Evolutionary conservation across 352 stramenopile species (phyloP), one percentile per base, ranked within the genome.

Genomic region (Globisporangium okanoganense): DNA sequence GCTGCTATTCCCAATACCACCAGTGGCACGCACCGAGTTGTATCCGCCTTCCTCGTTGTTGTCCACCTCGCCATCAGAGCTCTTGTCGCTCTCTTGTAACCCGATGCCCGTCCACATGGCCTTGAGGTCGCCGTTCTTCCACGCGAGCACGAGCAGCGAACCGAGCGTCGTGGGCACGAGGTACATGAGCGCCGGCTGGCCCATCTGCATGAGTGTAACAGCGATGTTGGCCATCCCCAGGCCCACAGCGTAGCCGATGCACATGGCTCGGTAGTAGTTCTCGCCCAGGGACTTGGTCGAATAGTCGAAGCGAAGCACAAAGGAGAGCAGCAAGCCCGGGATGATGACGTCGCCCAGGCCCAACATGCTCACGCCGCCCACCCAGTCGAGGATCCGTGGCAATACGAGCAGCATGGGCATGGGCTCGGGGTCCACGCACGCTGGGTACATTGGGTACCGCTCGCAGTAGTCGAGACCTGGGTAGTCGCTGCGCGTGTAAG

Each of bases 311-410:
- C 94, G 85, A 18, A 94, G 73, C 1, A 85, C 85, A 70, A 98
- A 98, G 50, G 92, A 95, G 13, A 98, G 72, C 35, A 99, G 70
- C 62, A 99, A 77, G 2, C 96, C 95, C 7, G 95, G 95, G 35
- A 98, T 61, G 20, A 98, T 97, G 62, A 99, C 98, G 78, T 99
- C 96, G 9, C 96, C 96, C 3, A 99, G 72, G 58, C 96, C 96
- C 14, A 99, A 76, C 83, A 99, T 94, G 35, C 78, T 95, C 18
- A 86, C 80, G 10, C 96, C 96, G 50, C 92, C 91, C 36, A 85
- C 67, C 81, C 96, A 98, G 76, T 98, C 90, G 33, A 87, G 67
- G 29, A 98, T 66, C 10, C 92, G 85, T 27, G 96, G 96, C 47
- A 99, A 69, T 35, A 97, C 76, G 51, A 98, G 88, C 18, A 99